Base-by-base conservation (phyloP, 495 filamentous ascomycete genomes). In the Trichoderma orchidacearum region DNA sequence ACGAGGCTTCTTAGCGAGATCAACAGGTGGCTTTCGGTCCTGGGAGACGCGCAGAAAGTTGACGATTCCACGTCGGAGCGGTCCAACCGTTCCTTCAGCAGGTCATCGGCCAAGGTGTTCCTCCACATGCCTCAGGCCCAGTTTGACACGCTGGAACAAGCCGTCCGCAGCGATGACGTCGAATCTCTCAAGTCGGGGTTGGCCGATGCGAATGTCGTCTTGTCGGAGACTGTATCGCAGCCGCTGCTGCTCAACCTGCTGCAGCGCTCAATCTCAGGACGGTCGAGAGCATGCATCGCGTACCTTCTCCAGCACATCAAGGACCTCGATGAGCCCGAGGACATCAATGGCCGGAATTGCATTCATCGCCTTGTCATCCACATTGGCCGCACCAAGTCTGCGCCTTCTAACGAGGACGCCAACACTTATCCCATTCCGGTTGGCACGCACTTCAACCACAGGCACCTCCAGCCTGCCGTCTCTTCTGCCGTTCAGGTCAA, bases 281-380 rank as follows among this genome's bases (percentile, higher is more conserved):
- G 80, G 52, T 78, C 89, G 2, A 82, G 76, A 59, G 62, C 68
- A 15, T 91, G 82, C 60, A 84, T 95, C 57, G 70, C 76, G n/a
- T 73, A 75, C 36, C 77, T 96, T 1, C 68, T 98, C 6, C 72
- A 72, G 5, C 72, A 80, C 17, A 78, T 91, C 30, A 77, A 80
- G 5, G 80, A 78, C 3, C 75, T 97, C 2, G 83, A 94, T 51
- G 90, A 95, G 62, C 81, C 87, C 2, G 85, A 92, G 62, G 93
- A 96, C 68, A 87, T 97, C 60, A 95, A 96, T 68, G 84, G 85
- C 61, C 87, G 92, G 9, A 98, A 96, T 63, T 91, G 89, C 62
- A 80, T 98, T 23, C 93, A 98, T 65, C 83, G 93, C 15, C 75
- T 96, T 8, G 84, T 97, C 45, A 94, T 96, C 59, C 82, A 86